Base-by-base conservation (phyloP, 768 basidiomycete species). In the Neoboletus subvelutipes region DNA sequence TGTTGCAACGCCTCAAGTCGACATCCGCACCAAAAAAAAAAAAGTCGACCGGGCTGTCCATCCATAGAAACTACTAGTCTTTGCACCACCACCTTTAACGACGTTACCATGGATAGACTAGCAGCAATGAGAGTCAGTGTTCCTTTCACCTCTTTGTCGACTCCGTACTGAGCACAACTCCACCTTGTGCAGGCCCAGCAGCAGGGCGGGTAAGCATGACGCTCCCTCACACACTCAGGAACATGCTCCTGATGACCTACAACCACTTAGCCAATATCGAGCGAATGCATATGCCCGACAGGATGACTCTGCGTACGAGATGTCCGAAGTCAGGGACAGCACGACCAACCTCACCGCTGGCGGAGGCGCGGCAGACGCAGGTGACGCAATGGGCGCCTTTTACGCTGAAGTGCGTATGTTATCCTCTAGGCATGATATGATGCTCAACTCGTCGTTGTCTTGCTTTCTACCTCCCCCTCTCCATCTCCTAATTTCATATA, bases 61-160 rank as follows among this genome's bases (percentile, higher is more conserved):
- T 45, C 33, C 54, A 22, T 24, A 52, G 29, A 40, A 41, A 50
- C 59, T 13, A 40, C 50, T 22, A 20, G 29, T 12, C 29, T 31
- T 40, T 28, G 1, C 26, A 26, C 62, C 56, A 62, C 73, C 65
- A 64, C 88, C 17, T 52, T 54, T 92, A 86, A 90, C 93, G 70
- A 69, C 56, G 47, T 26, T 33, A 64, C 55, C 62, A 85, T 93
- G 83, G 92, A 95, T 78, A 85, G 93, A 80, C 82, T 95, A 62
- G 92, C 90, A 66, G 90, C 88, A 60, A 84, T 90, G 85, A 84
- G 90, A 77, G 90, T 90, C 57, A 56, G 84, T 71, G 3, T 39
- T 28, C 17, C 2, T 11, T 50, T 45, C 0, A 8, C 5, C 31
- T 50, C 24, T 15, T 47, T 2, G 4, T 45, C 9, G n/a, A 12